Base-by-base conservation (phyloP, 2,329 filamentous ascomycete species). In the Ilyonectria destructans region DNA sequence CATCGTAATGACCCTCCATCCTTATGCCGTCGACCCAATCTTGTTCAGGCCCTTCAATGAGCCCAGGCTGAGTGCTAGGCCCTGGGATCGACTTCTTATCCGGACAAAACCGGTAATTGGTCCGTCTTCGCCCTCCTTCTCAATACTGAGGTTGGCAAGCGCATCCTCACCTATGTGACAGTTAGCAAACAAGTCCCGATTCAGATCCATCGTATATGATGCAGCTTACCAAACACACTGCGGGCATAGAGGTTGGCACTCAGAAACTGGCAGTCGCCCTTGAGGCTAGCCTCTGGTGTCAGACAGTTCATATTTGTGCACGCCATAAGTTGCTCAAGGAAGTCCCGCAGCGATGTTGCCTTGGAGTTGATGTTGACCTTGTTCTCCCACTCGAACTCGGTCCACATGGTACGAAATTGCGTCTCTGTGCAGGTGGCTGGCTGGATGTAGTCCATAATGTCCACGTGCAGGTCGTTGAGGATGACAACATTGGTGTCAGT, bases 321-420 rank as follows among this genome's bases (percentile, higher is more conserved):
- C 69, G 95, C 94, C 96, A 98, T 98, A 68, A 99, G 86, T 80
- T 97, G 92, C 75, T 94, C 92, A 71, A 99, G 85, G 89, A 99
- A 99, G 21, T 97, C 94, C 57, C 96, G 90, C 69, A 99, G 87
- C 31, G 90, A 92, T 86, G 96, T 97, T 74, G 94, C 94, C 87
- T 98, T 98, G 71, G 94, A 97, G 84, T 98, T 98, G 85, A 99
- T 98, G 85, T 99, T 99, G 82, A 99, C 96, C 89, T 99, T 99
- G 86, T 99, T 99, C 87, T 99, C 96, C 96, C 96, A 99, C 81
- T 99, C 96, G 74, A 99, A 99, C 80, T 99, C 96, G 43, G 96
- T 99, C 96, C 96, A 99, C 96, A 99, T 99, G n/a, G 94, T 97
- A 68, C 96, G 91, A 91, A 99, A 99, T 78, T 98, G 95, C 12